Evolutionary conservation across 2,329 filamentous ascomycete genomes (phyloP), one percentile per base, ranked within the genome.

Genomic region (Sporothrix pseudoabietina): DNA sequence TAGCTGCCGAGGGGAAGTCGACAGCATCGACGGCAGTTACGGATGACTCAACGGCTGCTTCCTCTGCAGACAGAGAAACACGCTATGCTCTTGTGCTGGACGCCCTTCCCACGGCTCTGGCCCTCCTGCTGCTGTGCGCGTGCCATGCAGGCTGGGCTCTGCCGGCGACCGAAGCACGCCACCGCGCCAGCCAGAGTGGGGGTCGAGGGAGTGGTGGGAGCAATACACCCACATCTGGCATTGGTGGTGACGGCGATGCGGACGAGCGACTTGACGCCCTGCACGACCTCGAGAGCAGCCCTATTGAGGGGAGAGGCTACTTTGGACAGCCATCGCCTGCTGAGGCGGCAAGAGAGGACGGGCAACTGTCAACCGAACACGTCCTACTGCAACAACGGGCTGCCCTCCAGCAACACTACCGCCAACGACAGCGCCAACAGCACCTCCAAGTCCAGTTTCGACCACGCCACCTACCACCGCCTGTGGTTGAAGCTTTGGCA

Each of bases 101-200:
- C n/a, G 52, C n/a, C 10, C 69, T 71, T 7, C 69, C 69, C 7
- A 71, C 52, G 0, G 14, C 4, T 9, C 52, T 71, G n/a, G 69
- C 69, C 9, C 52, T 71, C 14, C n/a, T 39, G 8, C 22, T 71
- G 69, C 69, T 71, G 35, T 59, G 69, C 35, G 32, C 39, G 8
- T 71, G 52, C 49, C 69, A 59, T 16, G 69, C 68, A 12, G 69
- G 52, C n/a, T 59, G 52, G 69, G 69, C 69, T n/a, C 68, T 71
- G 14, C 69, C 69, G 52, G 49, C 26, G 22, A 26, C 16, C 22
- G 69, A 59, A n/a, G 35, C 35, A 26, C 52, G 52, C 35, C 52
- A 59, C 52, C 9, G 14, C 2, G 39, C 39, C 39, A 41, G 59
- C 35, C 59, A 63, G 59, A n/a, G 35, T 41, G 59, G 35, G 35